phyloP scores from a whole-genome alignment of 2,329 filamentous ascomycete species.

The Drechslera avenae region DNA sequence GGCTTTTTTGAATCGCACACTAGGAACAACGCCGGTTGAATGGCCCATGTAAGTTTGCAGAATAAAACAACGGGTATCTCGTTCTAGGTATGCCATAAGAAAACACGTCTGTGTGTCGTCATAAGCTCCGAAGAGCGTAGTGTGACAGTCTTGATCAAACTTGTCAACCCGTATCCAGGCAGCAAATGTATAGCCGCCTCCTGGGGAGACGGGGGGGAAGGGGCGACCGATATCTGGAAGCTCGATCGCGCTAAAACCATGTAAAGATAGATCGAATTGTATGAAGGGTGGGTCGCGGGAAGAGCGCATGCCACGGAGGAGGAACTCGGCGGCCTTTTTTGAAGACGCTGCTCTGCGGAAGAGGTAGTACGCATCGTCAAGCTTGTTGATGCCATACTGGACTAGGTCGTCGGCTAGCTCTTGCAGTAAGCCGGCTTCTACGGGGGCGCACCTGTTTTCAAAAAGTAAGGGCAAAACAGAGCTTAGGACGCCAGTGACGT shows the following conservation, averaged over 20 bases:
- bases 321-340: conserved; percentile 66
- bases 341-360: conserved; percentile 62
- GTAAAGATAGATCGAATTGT: conserved; percentile 88
- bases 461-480: conserved; percentile 44
- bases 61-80: conserved; percentile 91
- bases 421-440: conserved; percentile 56
- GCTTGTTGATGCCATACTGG: conserved; percentile 74
- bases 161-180: conserved; percentile 88
- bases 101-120: conserved; percentile 93
- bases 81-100: conserved; percentile 89
- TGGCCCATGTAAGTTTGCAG: conserved; percentile 93
- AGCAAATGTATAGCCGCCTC: conserved; percentile 84
- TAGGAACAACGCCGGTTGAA: conserved; percentile 67
- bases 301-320: conserved; percentile 72
- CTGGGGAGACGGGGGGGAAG: conserved; percentile 79
- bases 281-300: conserved; percentile 83
- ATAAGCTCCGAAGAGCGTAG: conserved; percentile 94
- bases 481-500: conserved; percentile 45
- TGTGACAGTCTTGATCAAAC: conserved; percentile 85
- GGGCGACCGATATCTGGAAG: conserved; percentile 80
- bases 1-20: conserved; percentile 92
- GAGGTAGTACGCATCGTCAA: conserved; percentile 84
- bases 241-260: conserved; percentile 90
- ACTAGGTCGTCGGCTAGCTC: conserved; percentile 72
- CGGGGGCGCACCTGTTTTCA: conserved; percentile 39